Base-by-base conservation (phyloP, 768 basidiomycete genomes). In the Mycena vulgaris region DNA sequence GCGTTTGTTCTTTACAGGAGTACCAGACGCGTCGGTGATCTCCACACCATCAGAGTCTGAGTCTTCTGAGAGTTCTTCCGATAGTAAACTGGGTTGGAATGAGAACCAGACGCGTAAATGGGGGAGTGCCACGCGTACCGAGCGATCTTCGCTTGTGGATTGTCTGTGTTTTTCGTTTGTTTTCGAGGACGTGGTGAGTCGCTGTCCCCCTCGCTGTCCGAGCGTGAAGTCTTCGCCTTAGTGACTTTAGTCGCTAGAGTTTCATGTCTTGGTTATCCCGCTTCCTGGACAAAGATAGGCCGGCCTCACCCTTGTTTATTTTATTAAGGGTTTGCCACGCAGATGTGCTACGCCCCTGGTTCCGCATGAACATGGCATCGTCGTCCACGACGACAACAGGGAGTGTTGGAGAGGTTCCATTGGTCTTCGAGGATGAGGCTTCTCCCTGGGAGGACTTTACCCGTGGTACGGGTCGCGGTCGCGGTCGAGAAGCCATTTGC, bases 361-460 rank as follows among this genome's bases (percentile, higher is more conserved):
- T 95, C 57, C 87, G 87, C 75, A 94, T 87, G 73, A 94, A 95
- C 78, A 89, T 83, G 19, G 87, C 89, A 78, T 95, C 93, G 57
- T 88, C 89, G 66, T 93, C 91, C n/a, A n/a, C n/a, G 14, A 87
- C 78, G 25, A 82, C 79, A 55, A 81, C 49, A 71, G 74, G 57
- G 66, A 66, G 51, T 59, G 66, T 55, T 11, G 61, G 65, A 11
- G 73, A 59, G 31, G 73, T 21, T 11, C 65, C 71, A 35, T 74
- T 57, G 57, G 35, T 11, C 6, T 74, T 67, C 45, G 74, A 65
- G 13, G 80, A 70, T 31, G 78, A 75, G 45, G 78, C 51, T 9
- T 42, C 71, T 58, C 42, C n/a, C 47, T 72, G 60, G 19, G 66
- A 35, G 16, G 77, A 23, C 58, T 80, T 83, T 28, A 79, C 76